phyloP scores from a whole-genome alignment of 23 red algal species.

The Pyropia yezoensis region DNA sequence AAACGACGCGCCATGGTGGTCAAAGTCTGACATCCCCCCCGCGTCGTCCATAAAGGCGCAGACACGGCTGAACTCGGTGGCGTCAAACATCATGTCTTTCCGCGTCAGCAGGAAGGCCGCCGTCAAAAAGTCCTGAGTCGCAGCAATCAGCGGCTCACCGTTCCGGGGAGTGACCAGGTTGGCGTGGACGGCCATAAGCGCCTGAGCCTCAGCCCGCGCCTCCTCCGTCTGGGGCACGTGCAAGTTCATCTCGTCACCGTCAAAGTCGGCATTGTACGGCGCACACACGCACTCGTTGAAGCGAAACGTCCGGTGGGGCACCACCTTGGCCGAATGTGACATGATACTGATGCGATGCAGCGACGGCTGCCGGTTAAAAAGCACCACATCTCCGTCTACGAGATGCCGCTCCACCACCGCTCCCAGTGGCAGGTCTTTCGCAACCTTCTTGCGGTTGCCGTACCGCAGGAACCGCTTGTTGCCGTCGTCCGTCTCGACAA shows the following conservation, averaged over 20 bases:
- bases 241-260: constrained; percentile 99
- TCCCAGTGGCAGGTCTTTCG: constrained; percentile 38
- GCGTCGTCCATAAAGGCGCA: constrained; percentile 43
- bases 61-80: constrained; percentile 44
- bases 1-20: too few species aligned
- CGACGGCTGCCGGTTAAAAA: constrained; percentile 97
- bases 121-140: constrained; percentile 97
- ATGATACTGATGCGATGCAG: constrained; percentile 96
- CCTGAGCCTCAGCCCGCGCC: constrained; percentile 75
- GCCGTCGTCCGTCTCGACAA: constrained; percentile 60
- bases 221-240: constrained; percentile 99
- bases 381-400: constrained; percentile 80
- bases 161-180: constrained; percentile 86
- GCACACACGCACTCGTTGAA: constrained; percentile 98
- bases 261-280: constrained; percentile 99
- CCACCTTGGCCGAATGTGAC: constrained; percentile 83
- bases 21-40: too few species aligned
- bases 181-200: constrained; percentile 59
- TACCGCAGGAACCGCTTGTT: constrained; percentile 82
- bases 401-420: constrained; percentile 89
- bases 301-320: constrained; percentile 87
- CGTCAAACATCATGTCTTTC: constrained; percentile 72
- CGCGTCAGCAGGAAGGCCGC: constrained; percentile 59
- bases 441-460: constrained; percentile 75
- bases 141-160: constrained; percentile 96